Conservation (phyloP, 495 filamentous ascomycete species). For the Xanthoparmelia taractica region DNA sequence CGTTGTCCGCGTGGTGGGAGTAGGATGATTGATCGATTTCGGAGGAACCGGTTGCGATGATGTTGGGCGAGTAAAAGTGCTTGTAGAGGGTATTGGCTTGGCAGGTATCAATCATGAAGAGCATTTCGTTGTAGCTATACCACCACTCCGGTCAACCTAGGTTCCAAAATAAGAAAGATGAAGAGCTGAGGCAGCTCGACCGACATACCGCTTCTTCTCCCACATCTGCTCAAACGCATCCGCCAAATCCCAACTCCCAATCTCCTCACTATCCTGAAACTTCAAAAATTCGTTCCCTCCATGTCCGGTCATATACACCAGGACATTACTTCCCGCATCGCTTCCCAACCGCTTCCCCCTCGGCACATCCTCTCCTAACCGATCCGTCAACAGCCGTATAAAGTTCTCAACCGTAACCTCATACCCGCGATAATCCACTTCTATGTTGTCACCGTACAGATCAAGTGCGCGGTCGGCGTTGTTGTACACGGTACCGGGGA, state of each 20-base stretch:
- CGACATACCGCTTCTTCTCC: constrained; percentile 83
- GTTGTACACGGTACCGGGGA: constrained; percentile 96
- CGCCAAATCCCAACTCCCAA: constrained; percentile 89
- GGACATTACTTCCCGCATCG: constrained; percentile 88
- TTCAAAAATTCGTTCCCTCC: constrained; percentile 98
- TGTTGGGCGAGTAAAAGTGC: constrained; percentile 94
- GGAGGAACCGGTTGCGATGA: constrained; percentile 89
- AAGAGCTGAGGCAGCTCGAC: background rate
- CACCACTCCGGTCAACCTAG: background rate
- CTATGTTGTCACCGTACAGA: constrained; percentile 96
- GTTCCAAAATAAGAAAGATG: background rate
- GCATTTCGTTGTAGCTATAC: constrained; percentile 73
- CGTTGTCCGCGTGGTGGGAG: constrained; percentile 94
- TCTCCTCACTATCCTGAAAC: constrained; percentile 97
- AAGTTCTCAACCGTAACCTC: constrained; percentile 99
- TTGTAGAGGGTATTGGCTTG: constrained; percentile 99
- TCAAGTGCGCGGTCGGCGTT: constrained; percentile 94
- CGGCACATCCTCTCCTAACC: constrained; percentile 86
- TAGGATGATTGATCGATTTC: constrained; percentile 92
- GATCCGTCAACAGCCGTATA: constrained; percentile 88
- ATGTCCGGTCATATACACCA: constrained; percentile 99
- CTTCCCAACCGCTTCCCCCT: constrained; percentile 85
- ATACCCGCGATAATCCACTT: constrained; percentile 96
- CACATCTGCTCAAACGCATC: constrained; percentile 99
- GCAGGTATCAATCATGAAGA: constrained; percentile 99